Evolutionary conservation across 345 rosid genomes (phyloP).

Genomic region (Populus deltoides): DNA sequence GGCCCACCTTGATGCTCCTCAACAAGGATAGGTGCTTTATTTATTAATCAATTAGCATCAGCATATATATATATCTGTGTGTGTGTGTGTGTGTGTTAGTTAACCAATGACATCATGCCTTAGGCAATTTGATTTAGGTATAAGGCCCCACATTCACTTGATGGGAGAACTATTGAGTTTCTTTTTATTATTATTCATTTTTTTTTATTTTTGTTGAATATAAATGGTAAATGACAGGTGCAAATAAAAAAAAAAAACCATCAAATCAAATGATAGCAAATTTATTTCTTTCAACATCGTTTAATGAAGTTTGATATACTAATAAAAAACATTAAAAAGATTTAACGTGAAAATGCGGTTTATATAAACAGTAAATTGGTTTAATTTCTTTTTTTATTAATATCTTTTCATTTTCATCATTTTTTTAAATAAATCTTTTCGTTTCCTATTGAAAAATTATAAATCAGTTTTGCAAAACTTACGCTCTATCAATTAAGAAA

Average conservation of each 20-base stretch:
- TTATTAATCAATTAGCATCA: background rate
- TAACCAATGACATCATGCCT: constrained; percentile 32
- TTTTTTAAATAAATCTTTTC: no score
- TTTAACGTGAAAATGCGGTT: no score
- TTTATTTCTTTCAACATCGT: background rate
- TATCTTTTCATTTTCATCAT: no score
- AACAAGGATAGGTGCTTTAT: background rate
- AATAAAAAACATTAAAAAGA: no score
- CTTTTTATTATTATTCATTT: background rate
- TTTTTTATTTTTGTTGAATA: background rate
- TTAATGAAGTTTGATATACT: background rate
- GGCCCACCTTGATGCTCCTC: background rate
- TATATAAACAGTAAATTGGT: no score
- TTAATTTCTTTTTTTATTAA: no score
- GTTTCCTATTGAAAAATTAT: no score
- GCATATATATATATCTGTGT: no score
- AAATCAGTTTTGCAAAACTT: no score
- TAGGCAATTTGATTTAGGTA: constrained; percentile 20
- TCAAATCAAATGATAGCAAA: no score
- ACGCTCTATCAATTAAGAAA: no score
- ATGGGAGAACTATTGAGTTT: background rate
- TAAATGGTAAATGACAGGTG: background rate
- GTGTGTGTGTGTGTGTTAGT: background rate
- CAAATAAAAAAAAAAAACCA: no score
- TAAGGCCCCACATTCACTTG: background rate